Percentiles rank a stretch among this genome's conserved stretches.
These are phyloP conservation scores for Tylopilus balloui DNA, from an alignment of 768 basidiomycete species.

Conservation along the genomic window DNA sequence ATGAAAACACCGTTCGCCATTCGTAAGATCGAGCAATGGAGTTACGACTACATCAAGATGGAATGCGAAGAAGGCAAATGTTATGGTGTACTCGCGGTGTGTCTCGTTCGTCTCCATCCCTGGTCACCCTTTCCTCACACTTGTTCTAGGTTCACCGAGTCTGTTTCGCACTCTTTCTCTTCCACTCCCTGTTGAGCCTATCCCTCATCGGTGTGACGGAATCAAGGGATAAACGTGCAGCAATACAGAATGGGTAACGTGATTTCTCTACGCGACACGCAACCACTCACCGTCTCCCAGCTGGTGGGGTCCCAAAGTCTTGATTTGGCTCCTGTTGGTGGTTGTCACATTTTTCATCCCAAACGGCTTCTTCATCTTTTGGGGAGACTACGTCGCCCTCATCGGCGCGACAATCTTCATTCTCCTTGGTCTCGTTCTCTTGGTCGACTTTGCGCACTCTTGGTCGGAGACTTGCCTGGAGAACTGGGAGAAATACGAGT, in stretches of 20 bases:
- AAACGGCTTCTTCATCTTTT: constrained; percentile 96
- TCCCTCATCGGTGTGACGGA: constrained; percentile 83
- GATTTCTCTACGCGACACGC: not conserved
- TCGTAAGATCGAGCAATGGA: constrained; percentile 84
- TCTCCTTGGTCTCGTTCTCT: constrained; percentile 91
- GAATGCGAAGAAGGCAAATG: constrained; percentile 90
- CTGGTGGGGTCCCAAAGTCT: constrained; percentile 98
- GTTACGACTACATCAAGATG: constrained; percentile 98
- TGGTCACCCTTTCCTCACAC: constrained; percentile 1
- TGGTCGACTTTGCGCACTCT: constrained; percentile 97
- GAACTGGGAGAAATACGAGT: constrained; percentile 87
- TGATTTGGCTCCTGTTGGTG: constrained; percentile 82
- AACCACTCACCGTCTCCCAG: constrained; percentile 39
- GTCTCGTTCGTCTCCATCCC: constrained; percentile 26
- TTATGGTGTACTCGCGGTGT: constrained; percentile 91
- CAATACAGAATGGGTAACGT: constrained; percentile 91
- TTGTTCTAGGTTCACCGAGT: constrained; percentile 78
- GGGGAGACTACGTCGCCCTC: constrained; percentile 89
- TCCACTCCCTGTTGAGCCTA: constrained; percentile 78
- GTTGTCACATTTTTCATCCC: constrained; percentile 90
- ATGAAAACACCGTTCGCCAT: constrained; percentile 91
- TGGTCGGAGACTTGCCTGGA: constrained; percentile 98
- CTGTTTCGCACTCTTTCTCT: constrained; percentile 88
- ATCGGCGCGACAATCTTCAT: constrained; percentile 95
- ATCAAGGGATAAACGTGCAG: constrained; percentile 88